These are phyloP conservation scores for Phialophora macrospora DNA, from an alignment of 2,329 filamentous ascomycete species.

Conservation along the genomic window DNA sequence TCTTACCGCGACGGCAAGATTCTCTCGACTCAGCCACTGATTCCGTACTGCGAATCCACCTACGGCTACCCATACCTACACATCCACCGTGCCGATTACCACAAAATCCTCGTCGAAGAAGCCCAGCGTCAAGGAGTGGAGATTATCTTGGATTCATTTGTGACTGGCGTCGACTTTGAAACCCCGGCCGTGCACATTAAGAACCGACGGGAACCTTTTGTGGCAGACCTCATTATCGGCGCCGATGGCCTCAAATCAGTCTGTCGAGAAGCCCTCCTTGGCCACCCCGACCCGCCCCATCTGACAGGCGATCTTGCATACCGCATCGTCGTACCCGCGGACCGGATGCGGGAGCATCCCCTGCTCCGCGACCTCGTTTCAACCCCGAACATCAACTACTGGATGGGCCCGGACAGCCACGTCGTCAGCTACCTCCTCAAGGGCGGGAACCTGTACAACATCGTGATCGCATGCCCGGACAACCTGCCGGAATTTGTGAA, in stretches of 20 bases:
- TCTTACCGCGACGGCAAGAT: conserved; percentile 43
- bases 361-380: conserved; percentile 54
- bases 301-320: conserved; percentile 63
- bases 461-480: conserved; percentile 56
- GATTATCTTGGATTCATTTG: conserved; percentile 40
- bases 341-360: conserved; percentile 55
- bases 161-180: conserved; percentile 41
- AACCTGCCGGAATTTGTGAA: conserved; percentile 46
- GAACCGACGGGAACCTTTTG: conserved; percentile 44
- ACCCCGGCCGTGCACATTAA: conserved; percentile 43
- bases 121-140: conserved; percentile 49
- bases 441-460: conserved; percentile 53
- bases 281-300: conserved; percentile 51
- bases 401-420: conserved; percentile 59
- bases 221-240: conserved; percentile 53
- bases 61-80: conserved; percentile 52
- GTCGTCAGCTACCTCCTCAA: conserved; percentile 56
- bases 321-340: conserved; percentile 56
- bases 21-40: conserved; percentile 46
- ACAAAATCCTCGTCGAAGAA: conserved; percentile 50
- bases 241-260: conserved; percentile 56
- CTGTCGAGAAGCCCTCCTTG: conserved; percentile 53
- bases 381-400: conserved; percentile 58
- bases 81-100: conserved; percentile 58
- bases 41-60: conserved; percentile 37